A percentile compares a stretch with the other conserved stretches of the same genome.
phyloP scores from a whole-genome alignment of 352 stramenopile genomes.

The Phytophthora nicotianae region DNA sequence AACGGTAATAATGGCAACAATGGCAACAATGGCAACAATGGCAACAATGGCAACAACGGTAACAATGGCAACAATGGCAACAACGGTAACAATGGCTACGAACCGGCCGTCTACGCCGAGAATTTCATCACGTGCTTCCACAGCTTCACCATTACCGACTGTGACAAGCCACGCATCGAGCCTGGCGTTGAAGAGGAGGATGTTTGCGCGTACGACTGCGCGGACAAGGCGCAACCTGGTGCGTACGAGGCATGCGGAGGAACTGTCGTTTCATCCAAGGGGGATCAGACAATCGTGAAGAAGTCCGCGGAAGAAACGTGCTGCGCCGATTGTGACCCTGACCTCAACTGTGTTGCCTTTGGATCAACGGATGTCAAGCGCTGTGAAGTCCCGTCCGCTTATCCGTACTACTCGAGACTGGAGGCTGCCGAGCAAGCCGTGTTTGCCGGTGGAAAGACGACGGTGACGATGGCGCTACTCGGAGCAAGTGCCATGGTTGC shows the following conservation, averaged over 20 bases:
- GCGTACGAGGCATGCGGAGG: slow-evolving; percentile 49
- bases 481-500: slow-evolving; percentile 52
- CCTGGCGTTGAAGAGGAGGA: slow-evolving; percentile 27
- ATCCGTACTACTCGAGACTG: slow-evolving; percentile 24
- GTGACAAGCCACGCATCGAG: slow-evolving; percentile 42
- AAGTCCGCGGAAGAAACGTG: slow-evolving; percentile 46
- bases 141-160: slow-evolving; percentile 55
- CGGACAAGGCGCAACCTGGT: slow-evolving; percentile 28
- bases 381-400: slow-evolving; percentile 36
- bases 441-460: slow-evolving; percentile 27
- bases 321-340: slow-evolving; percentile 21
- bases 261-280: slow-evolving; percentile 36
- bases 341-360: slow-evolving; percentile 14
- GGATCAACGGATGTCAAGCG: slow-evolving; percentile 29
- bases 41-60: not conserved
- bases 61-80: not conserved
- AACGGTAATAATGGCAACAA: not conserved
- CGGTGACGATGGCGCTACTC: slow-evolving; percentile 35
- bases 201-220: slow-evolving; percentile 38
- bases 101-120: too few relatives aligned
- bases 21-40: not conserved
- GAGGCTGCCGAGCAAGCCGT: slow-evolving; percentile 15
- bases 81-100: not conserved
- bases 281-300: slow-evolving; percentile 15
- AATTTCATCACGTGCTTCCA: slow-evolving; percentile 40